phyloP scores from a whole-genome alignment of 495 filamentous ascomycete species.

The Astrocystis sublimbata region DNA sequence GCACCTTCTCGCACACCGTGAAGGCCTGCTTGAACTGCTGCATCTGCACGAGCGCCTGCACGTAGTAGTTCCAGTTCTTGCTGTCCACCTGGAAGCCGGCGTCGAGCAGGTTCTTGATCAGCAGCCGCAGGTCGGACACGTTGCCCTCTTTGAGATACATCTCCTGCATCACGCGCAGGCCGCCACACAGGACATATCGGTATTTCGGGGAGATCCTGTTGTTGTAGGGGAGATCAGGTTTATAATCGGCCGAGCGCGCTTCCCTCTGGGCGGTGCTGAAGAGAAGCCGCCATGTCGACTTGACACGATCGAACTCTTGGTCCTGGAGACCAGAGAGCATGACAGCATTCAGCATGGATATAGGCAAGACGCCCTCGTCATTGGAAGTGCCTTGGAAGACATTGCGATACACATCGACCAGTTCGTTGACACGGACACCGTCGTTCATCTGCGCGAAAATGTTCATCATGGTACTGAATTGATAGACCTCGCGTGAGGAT shows the following conservation, averaged over 20 bases:
- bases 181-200: constrained; percentile 58
- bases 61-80: constrained; percentile 62
- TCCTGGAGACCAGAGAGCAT: constrained; percentile 64
- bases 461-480: constrained; percentile 56
- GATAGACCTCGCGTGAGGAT: constrained; percentile 51
- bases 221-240: constrained; percentile 16
- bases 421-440: constrained; percentile 52
- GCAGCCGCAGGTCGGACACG: constrained; percentile 44
- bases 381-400: constrained; percentile 35
- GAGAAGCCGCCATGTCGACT: constrained; percentile 64
- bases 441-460: constrained; percentile 60
- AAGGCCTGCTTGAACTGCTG: constrained; percentile 58
- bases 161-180: constrained; percentile 62
- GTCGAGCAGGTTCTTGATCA: constrained; percentile 52
- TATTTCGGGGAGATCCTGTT: constrained; percentile 53
- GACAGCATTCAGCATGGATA: constrained; percentile 61
- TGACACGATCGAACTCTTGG: constrained; percentile 58
- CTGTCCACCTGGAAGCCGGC: constrained; percentile 69
- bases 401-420: constrained; percentile 56
- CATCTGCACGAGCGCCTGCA: constrained; percentile 51
- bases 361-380: constrained; percentile 41
- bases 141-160: constrained; percentile 52
- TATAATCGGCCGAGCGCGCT: constrained; percentile 36
- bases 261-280: constrained; percentile 52
- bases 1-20: constrained; percentile 63